Base-by-base conservation (phyloP, 352 stramenopile genomes). In the Lagenidium sp. region DNA sequence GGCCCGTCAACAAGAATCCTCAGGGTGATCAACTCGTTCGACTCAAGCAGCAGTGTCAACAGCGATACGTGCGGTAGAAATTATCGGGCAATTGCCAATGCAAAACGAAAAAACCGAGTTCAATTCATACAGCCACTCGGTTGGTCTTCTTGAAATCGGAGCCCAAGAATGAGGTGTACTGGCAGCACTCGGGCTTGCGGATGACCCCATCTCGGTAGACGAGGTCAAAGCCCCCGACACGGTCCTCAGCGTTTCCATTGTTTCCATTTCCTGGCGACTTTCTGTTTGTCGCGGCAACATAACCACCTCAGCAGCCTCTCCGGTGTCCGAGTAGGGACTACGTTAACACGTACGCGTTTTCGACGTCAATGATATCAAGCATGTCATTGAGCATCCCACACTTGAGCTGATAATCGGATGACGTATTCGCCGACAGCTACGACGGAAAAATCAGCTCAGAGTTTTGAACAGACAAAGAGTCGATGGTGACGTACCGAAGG, bases 301-400 rank as follows among this genome's bases (percentile, higher is more conserved):
- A n/a, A n/a, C n/a, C n/a, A n/a, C n/a, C n/a, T n/a, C n/a, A n/a
- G n/a, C n/a, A n/a, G n/a, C 15, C 37, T 5, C 16, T 22, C 2
- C 13, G 2, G 28, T 12, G 13, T 10, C 24, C 25, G 16, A 41
- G n/a, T 50, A 6, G 6, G 20, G 25, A 40, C 22, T n/a, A 12
- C 2, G 29, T 20, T 22, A 22, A 31, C 4, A 56, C 65, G 23
- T 56, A 91, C 62, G 68, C 77, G 52, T 68, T 85, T 49, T 98
- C 92, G 6, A 97, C 51, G 46, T 97, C 89, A 34, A 98, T 82
- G 23, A 98, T 94, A 56, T 98, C 87, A 12, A 97, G 68, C 65
- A 96, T 93, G 50, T 97, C 89, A 51, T 90, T 94, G 23, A 98
- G 65, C 77, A 98, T 93, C 19, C 82, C 80, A 43, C 82, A 94